Conservation (phyloP, 805 yeast genomes). For the Nakazawaea molendinolei region DNA sequence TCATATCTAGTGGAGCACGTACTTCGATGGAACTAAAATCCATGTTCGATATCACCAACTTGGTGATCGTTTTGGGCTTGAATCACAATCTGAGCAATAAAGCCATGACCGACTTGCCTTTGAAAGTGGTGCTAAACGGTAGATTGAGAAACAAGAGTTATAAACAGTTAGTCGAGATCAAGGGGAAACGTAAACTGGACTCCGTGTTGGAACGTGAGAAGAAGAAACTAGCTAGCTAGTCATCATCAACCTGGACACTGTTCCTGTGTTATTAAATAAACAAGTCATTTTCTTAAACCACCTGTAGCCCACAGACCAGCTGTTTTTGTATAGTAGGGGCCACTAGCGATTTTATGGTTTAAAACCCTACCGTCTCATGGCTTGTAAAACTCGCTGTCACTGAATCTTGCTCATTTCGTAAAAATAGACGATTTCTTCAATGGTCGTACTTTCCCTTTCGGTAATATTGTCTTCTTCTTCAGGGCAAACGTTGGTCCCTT, state of each 20-base stretch:
- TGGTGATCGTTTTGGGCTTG: constrained; percentile 66
- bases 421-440: constrained; percentile 14
- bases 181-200: constrained; percentile 25
- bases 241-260: too few species aligned
- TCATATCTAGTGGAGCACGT: constrained; percentile 71
- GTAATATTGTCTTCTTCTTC: neutral
- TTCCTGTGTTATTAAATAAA: too few species aligned
- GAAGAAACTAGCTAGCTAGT: too few species aligned
- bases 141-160: constrained; percentile 65
- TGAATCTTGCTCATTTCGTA: too few species aligned
- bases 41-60: constrained; percentile 58
- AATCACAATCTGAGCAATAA: constrained; percentile 53
- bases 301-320: too few species aligned
- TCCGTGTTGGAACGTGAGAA: constrained; percentile 15
- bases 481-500: constrained; percentile 12
- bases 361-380: too few species aligned
- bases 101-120: constrained; percentile 54
- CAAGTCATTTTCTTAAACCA: too few species aligned
- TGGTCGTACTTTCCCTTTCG: neutral
- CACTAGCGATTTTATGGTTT: too few species aligned
- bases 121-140: constrained; percentile 64
- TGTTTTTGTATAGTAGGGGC: too few species aligned
- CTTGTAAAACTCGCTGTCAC: too few species aligned
- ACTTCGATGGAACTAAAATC: constrained; percentile 54
- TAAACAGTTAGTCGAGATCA: constrained; percentile 66